Evolutionary conservation across 352 stramenopile species (phyloP), one percentile per base, ranked within the genome.

Genomic region (Globisporangium heterothallicum): DNA sequence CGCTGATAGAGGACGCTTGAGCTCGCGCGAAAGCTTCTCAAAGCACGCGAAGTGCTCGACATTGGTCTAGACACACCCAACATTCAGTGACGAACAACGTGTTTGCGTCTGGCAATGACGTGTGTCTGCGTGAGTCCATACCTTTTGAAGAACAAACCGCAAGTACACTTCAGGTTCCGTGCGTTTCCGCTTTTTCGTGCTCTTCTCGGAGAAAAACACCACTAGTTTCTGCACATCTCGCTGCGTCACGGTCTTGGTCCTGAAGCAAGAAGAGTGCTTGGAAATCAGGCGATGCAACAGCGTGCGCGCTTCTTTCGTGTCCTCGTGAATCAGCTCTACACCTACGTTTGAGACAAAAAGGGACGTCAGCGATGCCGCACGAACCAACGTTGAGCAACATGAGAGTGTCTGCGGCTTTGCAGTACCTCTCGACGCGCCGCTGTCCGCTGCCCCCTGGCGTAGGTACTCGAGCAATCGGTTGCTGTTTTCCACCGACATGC

Each of bases 41-140:
- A 93, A 72, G 56, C 68, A 84, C 16, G 68, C 29, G 36, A 91
- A 91, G 42, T 91, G 82, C 47, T 93, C 78, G 13, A 76, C 40
- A 52, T 93, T 88, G 13, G 57, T 84, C 68, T 91, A 35, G 40
- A 18, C 19, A 41, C 8, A 24, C 27, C 3, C 13, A 14, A 30
- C 2, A 16, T 27, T 14, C 10, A 19, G 14, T 13, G 14, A 18
- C 9, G 27, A 42, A 8, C 13, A 43, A 25, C 10, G 3, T 32
- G 6, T 36, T 3, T 27, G 38, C 14, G 36, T 13, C 8, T 4
- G 18, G n/a, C n/a, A n/a, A n/a, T n/a, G n/a, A n/a, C n/a, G n/a
- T n/a, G n/a, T n/a, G n/a, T n/a, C n/a, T n/a, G n/a, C n/a, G n/a
- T 16, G 5, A 43, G 1, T 4, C 9, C 24, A n/a, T 46, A 85